Evolutionary conservation across 495 filamentous ascomycete genomes (phyloP), one percentile per base, ranked within the genome.

Genomic region (Lasiosphaeria hispida): DNA sequence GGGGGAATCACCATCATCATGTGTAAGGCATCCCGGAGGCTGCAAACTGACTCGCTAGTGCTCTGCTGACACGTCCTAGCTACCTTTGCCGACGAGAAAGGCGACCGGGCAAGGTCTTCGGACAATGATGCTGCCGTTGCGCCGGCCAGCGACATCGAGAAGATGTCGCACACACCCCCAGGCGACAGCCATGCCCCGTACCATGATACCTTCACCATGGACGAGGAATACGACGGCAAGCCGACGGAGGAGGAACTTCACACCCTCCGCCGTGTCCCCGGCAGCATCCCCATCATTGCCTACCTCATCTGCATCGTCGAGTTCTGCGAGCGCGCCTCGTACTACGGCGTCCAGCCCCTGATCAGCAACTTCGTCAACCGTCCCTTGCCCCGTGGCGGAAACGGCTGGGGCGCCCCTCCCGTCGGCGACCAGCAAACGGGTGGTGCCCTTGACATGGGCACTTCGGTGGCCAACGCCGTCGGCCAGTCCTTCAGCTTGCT

Each of bases 341-440:
- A 82, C 72, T 83, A 82, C 61, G 82, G 82, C 44, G 69, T 80
- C 0, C 73, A 81, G 50, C 78, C 77, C 4, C 68, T 86, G 5
- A 84, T 83, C 62, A 72, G 75, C 62, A 87, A 87, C 69, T 85
- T 78, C 53, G 73, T 85, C 59, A 77, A 85, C 64, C 78, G 79
- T 13, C 77, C 76, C 9, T 57, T 84, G 10, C 82, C 82, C 2
- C 57, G 60, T n/a, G 81, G 76, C 57, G 85, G 85, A 34, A 86
- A 86, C 64, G 85, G 85, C 37, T 80, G 72, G 18, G 85, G 85
- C 59, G 83, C 84, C 0, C 83, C 84, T 36, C 76, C 83, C 2
- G 30, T 45, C 38, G 81, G 76, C 0, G 74, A 70, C 3, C 77
- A 87, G 66, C 59, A 81, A 56, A 85, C 83, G 0, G 77, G 75